These are phyloP conservation scores for Mycocentrospora acerina DNA, from an alignment of 2,329 filamentous ascomycete species.

Conservation along the genomic window DNA sequence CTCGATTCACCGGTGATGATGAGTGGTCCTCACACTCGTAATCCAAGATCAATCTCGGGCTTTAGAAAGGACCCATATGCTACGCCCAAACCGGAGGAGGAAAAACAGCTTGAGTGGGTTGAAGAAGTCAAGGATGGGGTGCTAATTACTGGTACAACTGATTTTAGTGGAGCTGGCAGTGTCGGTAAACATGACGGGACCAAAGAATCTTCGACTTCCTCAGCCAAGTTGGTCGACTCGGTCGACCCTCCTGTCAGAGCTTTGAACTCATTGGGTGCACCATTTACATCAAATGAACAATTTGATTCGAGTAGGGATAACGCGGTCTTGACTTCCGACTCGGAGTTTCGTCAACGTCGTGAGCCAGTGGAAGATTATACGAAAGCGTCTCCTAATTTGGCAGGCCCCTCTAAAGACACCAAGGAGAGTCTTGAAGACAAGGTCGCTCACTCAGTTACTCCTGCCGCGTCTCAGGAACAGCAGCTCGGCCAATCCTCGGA, in stretches of 20 bases:
- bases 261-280: constrained; percentile 10
- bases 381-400: constrained; percentile 1
- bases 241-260: constrained; percentile 14
- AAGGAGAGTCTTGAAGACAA: constrained; percentile 2
- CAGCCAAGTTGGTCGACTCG: constrained; percentile 12
- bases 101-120: constrained; percentile 12
- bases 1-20: constrained; percentile 22
- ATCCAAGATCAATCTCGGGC: not conserved
- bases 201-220: constrained; percentile 9
- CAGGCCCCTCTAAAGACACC: not conserved
- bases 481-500: constrained; percentile 3
- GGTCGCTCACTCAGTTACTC: not conserved
- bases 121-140: constrained; percentile 2
- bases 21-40: constrained; percentile 1
- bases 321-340: constrained; percentile 7
- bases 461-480: constrained; percentile 2
- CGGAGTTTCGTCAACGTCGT: constrained; percentile 17
- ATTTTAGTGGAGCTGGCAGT: constrained; percentile 17
- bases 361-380: constrained; percentile 5
- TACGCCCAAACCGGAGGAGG: constrained; percentile 15
- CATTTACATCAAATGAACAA: constrained; percentile 14
- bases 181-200: constrained; percentile 18
- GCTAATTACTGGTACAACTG: constrained; percentile 1
- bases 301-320: constrained; percentile 1
- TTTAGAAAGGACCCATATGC: constrained; percentile 15